Percentiles rank a stretch among this genome's conserved stretches.
Conservation (phyloP, 352 stramenopile species). For the Pythium graminicola region DNA sequence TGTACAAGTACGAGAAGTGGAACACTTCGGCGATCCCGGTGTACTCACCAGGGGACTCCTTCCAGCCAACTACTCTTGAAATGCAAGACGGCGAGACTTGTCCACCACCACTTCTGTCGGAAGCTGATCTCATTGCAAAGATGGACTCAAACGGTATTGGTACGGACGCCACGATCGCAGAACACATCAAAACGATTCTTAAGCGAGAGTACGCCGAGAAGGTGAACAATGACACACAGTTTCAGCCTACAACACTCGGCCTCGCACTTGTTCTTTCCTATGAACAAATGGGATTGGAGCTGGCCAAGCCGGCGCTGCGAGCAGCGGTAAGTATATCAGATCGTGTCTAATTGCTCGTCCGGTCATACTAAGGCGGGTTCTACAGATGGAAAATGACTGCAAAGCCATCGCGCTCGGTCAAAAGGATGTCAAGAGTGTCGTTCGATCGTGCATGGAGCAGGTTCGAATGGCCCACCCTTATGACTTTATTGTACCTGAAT, state of each 20-base stretch:
- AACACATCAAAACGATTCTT: constrained; percentile 99
- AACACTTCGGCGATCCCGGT: constrained; percentile 79
- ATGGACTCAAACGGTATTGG: constrained; percentile 95
- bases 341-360: neutral
- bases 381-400: constrained; percentile 91
- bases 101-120: constrained; percentile 85
- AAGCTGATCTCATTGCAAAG: constrained; percentile 90
- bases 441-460: constrained; percentile 83
- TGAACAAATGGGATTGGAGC: constrained; percentile 92
- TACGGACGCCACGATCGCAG: constrained; percentile 93
- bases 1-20: constrained; percentile 95
- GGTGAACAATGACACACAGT: constrained; percentile 89
- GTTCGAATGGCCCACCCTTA: constrained; percentile 20
- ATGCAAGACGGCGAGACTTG: constrained; percentile 73
- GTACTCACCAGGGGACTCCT: constrained; percentile 71
- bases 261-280: constrained; percentile 90
- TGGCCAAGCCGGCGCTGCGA: constrained; percentile 94
- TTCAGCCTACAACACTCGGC: constrained; percentile 89
- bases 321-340: constrained; percentile 42
- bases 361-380: neutral
- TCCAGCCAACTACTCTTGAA: constrained; percentile 55
- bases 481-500: neutral
- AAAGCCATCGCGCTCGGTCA: constrained; percentile 77
- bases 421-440: constrained; percentile 69
- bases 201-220: constrained; percentile 96